Evolutionary conservation across 305 asterid species (phyloP).

Genomic region (Solanum hybrid): DNA sequence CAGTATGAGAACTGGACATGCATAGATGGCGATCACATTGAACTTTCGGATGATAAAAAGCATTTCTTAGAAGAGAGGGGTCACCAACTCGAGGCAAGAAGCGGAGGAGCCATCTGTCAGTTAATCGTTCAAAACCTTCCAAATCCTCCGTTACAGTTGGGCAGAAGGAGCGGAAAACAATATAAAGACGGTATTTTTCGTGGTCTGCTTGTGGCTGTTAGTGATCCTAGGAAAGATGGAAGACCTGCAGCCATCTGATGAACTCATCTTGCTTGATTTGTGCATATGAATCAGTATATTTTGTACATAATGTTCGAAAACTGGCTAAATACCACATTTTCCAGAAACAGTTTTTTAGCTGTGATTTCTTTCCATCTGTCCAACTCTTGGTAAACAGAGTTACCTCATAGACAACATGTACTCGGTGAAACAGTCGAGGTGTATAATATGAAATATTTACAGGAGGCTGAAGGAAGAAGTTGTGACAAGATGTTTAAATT

Average conservation of each 20-base stretch:
- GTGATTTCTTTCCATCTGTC: background rate
- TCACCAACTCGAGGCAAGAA: slow-evolving; percentile 47
- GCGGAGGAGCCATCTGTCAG: slow-evolving; percentile 74
- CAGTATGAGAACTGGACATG: slow-evolving; percentile 78
- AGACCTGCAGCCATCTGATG: slow-evolving; percentile 74
- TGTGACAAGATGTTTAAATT: background rate
- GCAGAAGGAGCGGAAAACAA: slow-evolving; percentile 21
- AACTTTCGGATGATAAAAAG: slow-evolving; percentile 37
- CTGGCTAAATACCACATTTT: background rate
- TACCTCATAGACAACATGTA: background rate
- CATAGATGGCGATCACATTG: slow-evolving; percentile 72
- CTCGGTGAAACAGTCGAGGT: background rate
- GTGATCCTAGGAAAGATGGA: slow-evolving; percentile 92
- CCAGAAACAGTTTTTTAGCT: no score
- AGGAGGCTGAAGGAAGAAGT: background rate
- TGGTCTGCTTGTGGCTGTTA: slow-evolving; percentile 70
- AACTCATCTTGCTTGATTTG: slow-evolving; percentile 66
- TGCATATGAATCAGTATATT: slow-evolving; percentile 30
- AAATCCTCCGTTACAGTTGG: background rate
- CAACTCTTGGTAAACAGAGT: background rate
- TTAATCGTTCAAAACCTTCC: slow-evolving; percentile 61
- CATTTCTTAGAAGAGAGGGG: slow-evolving; percentile 62
- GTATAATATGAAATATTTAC: background rate
- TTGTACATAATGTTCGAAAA: background rate
- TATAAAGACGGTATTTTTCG: slow-evolving; percentile 12